These are phyloP conservation scores for Neofusicoccum cordaticola DNA, from an alignment of 2,329 filamentous ascomycete species.

Conservation along the genomic window DNA sequence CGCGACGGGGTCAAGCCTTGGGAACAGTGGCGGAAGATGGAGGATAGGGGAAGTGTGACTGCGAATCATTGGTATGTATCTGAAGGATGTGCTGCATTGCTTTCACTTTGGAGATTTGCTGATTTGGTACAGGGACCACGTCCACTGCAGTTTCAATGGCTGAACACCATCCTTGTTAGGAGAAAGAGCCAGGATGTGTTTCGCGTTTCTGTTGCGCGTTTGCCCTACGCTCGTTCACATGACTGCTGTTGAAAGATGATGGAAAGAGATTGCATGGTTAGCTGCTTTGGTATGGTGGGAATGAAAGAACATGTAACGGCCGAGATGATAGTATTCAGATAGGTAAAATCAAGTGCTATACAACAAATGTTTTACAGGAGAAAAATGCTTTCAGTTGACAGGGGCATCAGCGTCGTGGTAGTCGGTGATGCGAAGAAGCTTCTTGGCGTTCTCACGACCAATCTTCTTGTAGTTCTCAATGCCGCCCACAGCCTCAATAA, in stretches of 20 bases:
- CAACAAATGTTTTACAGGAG: background rate
- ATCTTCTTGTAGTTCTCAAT: conserved; percentile 31
- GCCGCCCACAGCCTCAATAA: conserved; percentile 26
- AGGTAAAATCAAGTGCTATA: background rate
- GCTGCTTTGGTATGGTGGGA: too few species aligned
- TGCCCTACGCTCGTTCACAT: too few species aligned
- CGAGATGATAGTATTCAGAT: too few species aligned
- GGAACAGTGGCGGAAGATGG: background rate
- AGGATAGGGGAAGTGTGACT: background rate
- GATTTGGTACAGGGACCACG: background rate
- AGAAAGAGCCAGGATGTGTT: too few species aligned
- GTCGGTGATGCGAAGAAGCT: conserved; percentile 32
- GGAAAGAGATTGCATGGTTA: too few species aligned
- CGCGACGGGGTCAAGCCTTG: too few species aligned
- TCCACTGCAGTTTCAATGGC: background rate
- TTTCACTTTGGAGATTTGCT: background rate
- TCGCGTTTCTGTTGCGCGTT: too few species aligned
- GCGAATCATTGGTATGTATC: background rate
- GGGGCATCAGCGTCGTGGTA: conserved; percentile 25
- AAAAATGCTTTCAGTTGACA: background rate
- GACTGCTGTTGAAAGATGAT: too few species aligned
- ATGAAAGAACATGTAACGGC: background rate
- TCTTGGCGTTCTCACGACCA: conserved; percentile 47
- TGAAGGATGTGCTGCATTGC: too few species aligned
- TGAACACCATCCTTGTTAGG: background rate